A percentile compares a stretch with the other conserved stretches of the same genome.
phyloP scores from a whole-genome alignment of 2,329 filamentous ascomycete genomes.

The Nemania serpens region DNA sequence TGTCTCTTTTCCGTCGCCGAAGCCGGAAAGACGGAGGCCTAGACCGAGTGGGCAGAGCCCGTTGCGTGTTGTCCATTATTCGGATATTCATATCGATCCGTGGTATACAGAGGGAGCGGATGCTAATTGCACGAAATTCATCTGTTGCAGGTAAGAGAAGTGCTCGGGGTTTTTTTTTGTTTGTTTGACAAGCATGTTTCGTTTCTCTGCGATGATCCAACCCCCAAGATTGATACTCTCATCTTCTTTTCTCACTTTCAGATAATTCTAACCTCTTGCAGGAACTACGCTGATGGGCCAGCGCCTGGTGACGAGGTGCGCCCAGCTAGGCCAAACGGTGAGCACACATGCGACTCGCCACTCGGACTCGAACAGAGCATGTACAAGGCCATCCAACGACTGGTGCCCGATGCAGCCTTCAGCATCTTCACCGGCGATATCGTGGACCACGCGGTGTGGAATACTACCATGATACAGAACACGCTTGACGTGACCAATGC shows the following conservation, averaged over 20 bases:
- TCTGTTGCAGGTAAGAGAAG: constrained; percentile 57
- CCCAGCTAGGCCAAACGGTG: constrained; percentile 58
- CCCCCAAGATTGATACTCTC: neutral
- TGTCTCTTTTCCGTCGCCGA: constrained; percentile 50
- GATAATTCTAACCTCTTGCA: constrained; percentile 29
- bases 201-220: no score
- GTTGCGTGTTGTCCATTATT: constrained; percentile 62
- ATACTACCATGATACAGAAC: constrained; percentile 44
- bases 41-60: constrained; percentile 50
- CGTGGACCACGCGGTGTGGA: constrained; percentile 57
- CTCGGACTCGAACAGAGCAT: constrained; percentile 58
- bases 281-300: constrained; percentile 52
- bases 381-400: constrained; percentile 54
- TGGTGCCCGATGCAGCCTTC: constrained; percentile 55
- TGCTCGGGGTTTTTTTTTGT: neutral
- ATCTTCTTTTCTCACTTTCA: neutral
- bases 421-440: constrained; percentile 65
- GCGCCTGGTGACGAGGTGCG: constrained; percentile 52
- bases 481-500: constrained; percentile 47
- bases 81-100: constrained; percentile 63
- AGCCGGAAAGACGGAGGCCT: constrained; percentile 45
- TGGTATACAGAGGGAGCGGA: constrained; percentile 58
- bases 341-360: constrained; percentile 59
- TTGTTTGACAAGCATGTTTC: neutral
- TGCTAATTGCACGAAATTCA: constrained; percentile 60